A percentile compares a stretch with the other conserved stretches of the same genome.
Conservation (phyloP, 176 grass and related monocot genomes). For the Lolium perenne region DNA sequence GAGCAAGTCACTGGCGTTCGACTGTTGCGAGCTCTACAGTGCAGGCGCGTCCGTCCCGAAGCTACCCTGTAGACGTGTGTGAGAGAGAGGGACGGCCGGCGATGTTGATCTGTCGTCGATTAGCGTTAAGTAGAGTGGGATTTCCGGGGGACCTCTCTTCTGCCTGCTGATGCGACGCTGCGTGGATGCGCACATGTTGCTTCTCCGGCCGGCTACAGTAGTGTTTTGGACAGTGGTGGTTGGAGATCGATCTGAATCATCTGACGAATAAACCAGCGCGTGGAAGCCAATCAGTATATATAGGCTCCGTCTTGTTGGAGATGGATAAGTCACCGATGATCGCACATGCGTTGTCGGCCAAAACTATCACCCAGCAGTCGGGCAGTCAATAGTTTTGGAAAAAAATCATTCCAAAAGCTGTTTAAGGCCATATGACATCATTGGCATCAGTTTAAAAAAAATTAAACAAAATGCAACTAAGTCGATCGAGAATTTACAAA, state of each 20-base stretch:
- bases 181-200: neutral
- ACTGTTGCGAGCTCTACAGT: neutral
- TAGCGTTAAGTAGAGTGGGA: neutral
- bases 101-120: conserved; percentile 2
- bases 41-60: no score
- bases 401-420: no score
- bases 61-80: neutral
- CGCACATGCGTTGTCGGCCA: neutral
- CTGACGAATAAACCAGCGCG: neutral
- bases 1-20: neutral
- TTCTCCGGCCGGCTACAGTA: neutral
- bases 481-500: no score
- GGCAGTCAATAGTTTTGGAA: no score
- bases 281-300: neutral
- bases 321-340: neutral
- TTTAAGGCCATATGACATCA: no score
- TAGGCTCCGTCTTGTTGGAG: neutral
- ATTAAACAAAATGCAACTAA: no score
- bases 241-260: neutral
- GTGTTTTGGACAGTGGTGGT: neutral
- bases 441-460: no score
- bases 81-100: conserved; percentile 3
- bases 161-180: neutral
- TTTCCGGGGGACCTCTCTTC: neutral
- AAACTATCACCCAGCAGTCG: neutral